Evolutionary conservation across 2,329 filamentous ascomycete genomes (phyloP).

Genomic region (Exophiala sp.): DNA sequence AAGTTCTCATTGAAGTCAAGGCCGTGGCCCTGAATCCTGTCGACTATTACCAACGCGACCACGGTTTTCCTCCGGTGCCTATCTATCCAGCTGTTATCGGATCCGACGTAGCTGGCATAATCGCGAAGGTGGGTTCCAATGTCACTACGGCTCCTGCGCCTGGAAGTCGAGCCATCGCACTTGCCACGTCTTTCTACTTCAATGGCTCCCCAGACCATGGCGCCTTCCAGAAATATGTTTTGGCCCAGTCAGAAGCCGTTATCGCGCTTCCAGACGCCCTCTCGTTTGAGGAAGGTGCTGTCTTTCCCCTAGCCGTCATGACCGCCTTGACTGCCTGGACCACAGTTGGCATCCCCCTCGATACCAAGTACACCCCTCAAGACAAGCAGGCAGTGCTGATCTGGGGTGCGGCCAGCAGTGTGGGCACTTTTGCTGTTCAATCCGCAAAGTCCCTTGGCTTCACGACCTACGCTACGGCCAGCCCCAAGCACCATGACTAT

Average conservation of each 20-base stretch:
- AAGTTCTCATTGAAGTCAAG: slow-evolving; percentile 41
- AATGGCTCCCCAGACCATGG: slow-evolving; percentile 31
- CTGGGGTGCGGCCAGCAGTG: slow-evolving; percentile 42
- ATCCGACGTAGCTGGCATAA: slow-evolving; percentile 32
- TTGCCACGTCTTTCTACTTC: slow-evolving; percentile 31
- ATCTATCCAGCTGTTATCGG: slow-evolving; percentile 29
- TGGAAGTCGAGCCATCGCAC: slow-evolving; percentile 33
- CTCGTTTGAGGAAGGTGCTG: slow-evolving; percentile 28
- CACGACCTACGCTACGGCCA: slow-evolving; percentile 39
- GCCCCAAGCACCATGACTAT: slow-evolving; percentile 38
- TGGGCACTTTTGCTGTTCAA: slow-evolving; percentile 41
- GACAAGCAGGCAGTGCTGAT: slow-evolving; percentile 35
- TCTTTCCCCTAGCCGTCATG: slow-evolving; percentile 30
- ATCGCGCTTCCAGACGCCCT: slow-evolving; percentile 30
- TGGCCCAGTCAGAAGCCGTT: slow-evolving; percentile 34
- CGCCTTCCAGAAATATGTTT: slow-evolving; percentile 28
- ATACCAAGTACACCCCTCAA: slow-evolving; percentile 24
- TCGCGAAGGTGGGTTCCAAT: slow-evolving; percentile 31
- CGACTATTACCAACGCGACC: slow-evolving; percentile 30
- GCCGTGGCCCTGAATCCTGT: slow-evolving; percentile 42
- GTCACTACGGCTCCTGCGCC: slow-evolving; percentile 25
- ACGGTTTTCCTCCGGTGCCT: slow-evolving; percentile 32
- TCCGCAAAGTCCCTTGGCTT: slow-evolving; percentile 40
- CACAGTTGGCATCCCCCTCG: slow-evolving; percentile 25
- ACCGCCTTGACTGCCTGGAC: slow-evolving; percentile 17